Base-by-base conservation (phyloP, 2,329 filamentous ascomycete genomes). In the Raffaelea albimanens region DNA sequence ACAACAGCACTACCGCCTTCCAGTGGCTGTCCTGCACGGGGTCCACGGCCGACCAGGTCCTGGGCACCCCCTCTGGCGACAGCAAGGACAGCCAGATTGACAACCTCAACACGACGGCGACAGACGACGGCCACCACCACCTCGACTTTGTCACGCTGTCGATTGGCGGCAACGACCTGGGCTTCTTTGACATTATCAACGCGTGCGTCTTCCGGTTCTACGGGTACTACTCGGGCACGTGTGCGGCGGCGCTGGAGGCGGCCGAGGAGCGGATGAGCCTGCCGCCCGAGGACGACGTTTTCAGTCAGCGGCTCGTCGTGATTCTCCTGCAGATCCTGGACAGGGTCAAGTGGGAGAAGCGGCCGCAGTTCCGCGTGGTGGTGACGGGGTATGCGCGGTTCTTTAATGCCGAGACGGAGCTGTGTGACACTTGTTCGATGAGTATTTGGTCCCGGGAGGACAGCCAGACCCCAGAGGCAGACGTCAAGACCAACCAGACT, bases 181-280 rank as follows among this genome's bases (percentile, higher is more conserved):
- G 68, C 52, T 73, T 72, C 60, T 73, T 71, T 52, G 65, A 68
- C 34, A 67, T 73, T 19, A 69, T 73, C 57, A 72, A 73, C 53
- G 68, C 68, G 21, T 73, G 71, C 54, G 66, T 73, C 16, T 72
- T 73, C 52, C 64, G 68, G 29, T 72, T 72, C 55, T 72, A 73
- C 55, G 67, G 66, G 53, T 68, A 69, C 57, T 70, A 69, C 58
- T 69, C 66, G 16, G 68, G 68, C 5, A 69, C 69, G 1, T 73
- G 69, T 56, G 63, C 66, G 45, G 50, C 62, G 3, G 67, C 68
- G 2, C 61, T 72, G 2, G 56, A 52, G 8, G 59, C 58, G 7
- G 60, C 67, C 1, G 61, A 64, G 19, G 55, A 43, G 58, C 58
- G 18, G 56, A 71, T 49, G 67, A 68, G 45, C 7, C 7, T 29